Base-by-base conservation (phyloP, 2,329 filamentous ascomycete species). In the Pseudocercospora eumusae region DNA sequence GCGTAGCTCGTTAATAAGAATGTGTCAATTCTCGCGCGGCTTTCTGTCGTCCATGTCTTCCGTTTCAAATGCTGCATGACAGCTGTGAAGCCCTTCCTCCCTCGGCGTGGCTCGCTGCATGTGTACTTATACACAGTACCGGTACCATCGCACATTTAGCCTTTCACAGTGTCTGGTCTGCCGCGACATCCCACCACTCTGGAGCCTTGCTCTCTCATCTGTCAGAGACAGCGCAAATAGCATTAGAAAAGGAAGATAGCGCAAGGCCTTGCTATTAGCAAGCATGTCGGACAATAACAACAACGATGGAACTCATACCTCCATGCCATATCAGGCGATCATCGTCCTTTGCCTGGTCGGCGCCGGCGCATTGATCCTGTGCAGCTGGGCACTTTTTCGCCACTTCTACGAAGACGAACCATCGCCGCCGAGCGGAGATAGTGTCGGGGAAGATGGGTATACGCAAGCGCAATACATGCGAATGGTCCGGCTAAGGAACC, bases 381-480 rank as follows among this genome's bases (percentile, higher is more conserved):
- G 61, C 47, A 57, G 56, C 15, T 69, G 63, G 59, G 66, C 67
- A 6, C 44, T 68, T 13, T 62, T 60, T 11, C 61, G 64, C 8
- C 67, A 68, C 45, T 68, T 68, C 57, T 65, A 44, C 56, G 56
- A 33, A 31, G 36, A 60, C 18, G 49, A 18, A 7, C 54, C 44
- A n/a, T 25, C 33, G 27, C 57, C 50, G 36, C 52, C 52, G 27
- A 59, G 15, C 4, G 59, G 54, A 15, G 47, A 58, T 23, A 42
- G 49, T 20, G 42, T 59, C 23, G 55, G 56, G 11, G 45, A 59
- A 1, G 61, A 66, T 33, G 67, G 67, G 8, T 53, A 63, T 23
- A 68, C 66, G 11, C 67, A 69, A 59, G 60, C 62, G 47, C 67
- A 69, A 47, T 68, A 69, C 59, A 67, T 68, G 66, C 63, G 67